Conservation (phyloP, 2,329 filamentous ascomycete genomes). For the Rutstroemia sp. region DNA sequence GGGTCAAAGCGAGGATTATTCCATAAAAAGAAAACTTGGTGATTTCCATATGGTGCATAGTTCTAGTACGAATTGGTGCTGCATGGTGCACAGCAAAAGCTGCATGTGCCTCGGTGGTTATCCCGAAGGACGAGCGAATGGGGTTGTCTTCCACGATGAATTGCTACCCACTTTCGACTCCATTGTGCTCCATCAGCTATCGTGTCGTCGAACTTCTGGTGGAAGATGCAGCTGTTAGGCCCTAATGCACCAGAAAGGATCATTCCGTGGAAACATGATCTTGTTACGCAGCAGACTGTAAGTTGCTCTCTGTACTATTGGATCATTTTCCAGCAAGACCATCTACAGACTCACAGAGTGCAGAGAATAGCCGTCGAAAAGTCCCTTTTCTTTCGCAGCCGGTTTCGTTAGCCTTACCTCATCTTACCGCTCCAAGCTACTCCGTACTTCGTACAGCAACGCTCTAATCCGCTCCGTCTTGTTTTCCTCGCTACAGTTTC, state of each 20-base stretch:
- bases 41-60: background rate
- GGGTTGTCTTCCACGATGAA: background rate
- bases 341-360: too few species aligned
- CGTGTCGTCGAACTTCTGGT: constrained; percentile 10
- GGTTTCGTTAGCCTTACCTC: background rate
- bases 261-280: constrained; percentile 5
- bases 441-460: background rate
- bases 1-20: background rate
- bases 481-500: background rate
- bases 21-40: background rate
- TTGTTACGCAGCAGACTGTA: background rate
- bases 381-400: background rate
- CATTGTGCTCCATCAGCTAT: background rate
- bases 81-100: background rate
- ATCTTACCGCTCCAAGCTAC: background rate
- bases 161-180: background rate
- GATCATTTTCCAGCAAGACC: background rate
- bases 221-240: background rate
- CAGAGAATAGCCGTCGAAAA: background rate
- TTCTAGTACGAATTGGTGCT: background rate
- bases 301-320: background rate
- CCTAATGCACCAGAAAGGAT: background rate
- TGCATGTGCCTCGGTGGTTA: too few species aligned
- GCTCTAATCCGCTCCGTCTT: background rate
- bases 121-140: background rate